Evolutionary conservation across 306 rosid species (phyloP).

Genomic region (Nissolia schottii): DNA sequence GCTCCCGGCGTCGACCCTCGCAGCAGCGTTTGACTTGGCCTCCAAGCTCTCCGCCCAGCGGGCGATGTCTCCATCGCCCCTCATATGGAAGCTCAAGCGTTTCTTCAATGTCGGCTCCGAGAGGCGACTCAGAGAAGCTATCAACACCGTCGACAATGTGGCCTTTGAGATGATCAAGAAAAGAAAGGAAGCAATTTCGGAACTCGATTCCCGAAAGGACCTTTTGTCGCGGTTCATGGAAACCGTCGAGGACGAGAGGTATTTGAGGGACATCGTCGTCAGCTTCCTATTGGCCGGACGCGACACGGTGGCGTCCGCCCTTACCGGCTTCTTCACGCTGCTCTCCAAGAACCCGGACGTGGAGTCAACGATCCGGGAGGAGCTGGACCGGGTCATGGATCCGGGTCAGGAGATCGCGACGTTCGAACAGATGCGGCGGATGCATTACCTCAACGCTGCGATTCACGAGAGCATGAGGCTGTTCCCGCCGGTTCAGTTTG

Average conservation of each 20-base stretch:
- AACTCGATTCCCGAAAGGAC: constrained; percentile 30
- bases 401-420: constrained; percentile 18
- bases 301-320: constrained; percentile 65
- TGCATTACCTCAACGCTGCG: constrained; percentile 73
- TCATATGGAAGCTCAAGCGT: constrained; percentile 61
- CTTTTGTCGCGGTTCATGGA: constrained; percentile 80
- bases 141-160: constrained; percentile 34
- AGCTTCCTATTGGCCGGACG: constrained; percentile 86
- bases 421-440: constrained; percentile 40
- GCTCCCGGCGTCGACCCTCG: constrained; percentile 46
- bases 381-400: constrained; percentile 47
- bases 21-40: constrained; percentile 53
- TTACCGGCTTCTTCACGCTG: constrained; percentile 61
- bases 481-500: constrained; percentile 84
- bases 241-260: constrained; percentile 45
- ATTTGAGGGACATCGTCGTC: constrained; percentile 69
- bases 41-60: constrained; percentile 66
- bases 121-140: constrained; percentile 46
- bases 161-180: constrained; percentile 42
- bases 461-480: constrained; percentile 77
- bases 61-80: constrained; percentile 53
- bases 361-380: constrained; percentile 41
- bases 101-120: constrained; percentile 57
- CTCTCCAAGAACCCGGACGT: constrained; percentile 48
- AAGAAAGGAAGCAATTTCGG: constrained; percentile 36